Evolutionary conservation across 495 filamentous ascomycete genomes (phyloP), one percentile per base, ranked within the genome.

Genomic region (Polyplosphaeria fusca): DNA sequence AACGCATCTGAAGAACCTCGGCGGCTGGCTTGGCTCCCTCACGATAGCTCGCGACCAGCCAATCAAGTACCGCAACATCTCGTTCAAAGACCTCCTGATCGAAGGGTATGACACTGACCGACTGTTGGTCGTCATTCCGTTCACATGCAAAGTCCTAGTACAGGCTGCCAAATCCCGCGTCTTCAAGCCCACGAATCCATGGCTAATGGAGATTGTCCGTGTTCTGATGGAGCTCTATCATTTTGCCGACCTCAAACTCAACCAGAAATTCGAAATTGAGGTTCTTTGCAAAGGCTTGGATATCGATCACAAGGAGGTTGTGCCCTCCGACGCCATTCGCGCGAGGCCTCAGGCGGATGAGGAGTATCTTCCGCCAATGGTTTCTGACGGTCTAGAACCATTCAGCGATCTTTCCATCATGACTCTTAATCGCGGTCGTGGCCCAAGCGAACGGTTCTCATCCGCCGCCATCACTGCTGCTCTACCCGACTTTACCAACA

Each of bases 261-360:
- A 96, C 61, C 82, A 92, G 28, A 96, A 95, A 65, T 99, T 99
- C 61, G 93, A 97, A 68, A 97, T 99, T 60, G 93, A 99, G 69
- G 90, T 97, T 5, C 77, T 99, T 9, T 97, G 89, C 74, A 93
- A 90, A 68, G 89, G 88, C 24, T 76, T 99, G n/a, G 84, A 85
- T 41, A 76, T 96, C 18, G 87, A 95, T 52, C 84, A 92, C 72
- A 94, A 91, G 69, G 80, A 75, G 37, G 87, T 96, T 47, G 87
- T 94, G 50, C 89, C 91, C 1, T 85, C 91, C 5, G 81, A 84
- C 12, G 82, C 87, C 59, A 88, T 97, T 24, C 80, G 88, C 49
- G 83, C 87, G 49, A 81, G 90, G 42, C 81, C 79, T 41, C 74
- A 73, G 13, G 70, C 72, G 23, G 74, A 77, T 23, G 85, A 89